Percentiles rank a stretch among this genome's conserved stretches.
Evolutionary conservation across 2,329 filamentous ascomycete genomes (phyloP).

Genomic region (Botrytis paeoniae): DNA sequence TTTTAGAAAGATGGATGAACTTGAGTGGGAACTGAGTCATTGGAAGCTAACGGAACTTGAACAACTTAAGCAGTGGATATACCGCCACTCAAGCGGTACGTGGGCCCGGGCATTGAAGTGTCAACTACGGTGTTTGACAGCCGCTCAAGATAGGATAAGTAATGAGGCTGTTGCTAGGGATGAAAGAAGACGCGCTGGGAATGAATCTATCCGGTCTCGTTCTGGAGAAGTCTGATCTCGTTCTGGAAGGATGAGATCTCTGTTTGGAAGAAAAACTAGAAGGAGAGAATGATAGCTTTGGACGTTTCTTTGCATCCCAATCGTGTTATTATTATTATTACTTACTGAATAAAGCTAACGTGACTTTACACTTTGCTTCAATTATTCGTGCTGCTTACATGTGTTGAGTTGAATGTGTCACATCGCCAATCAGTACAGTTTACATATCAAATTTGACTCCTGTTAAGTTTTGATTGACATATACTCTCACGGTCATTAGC

Average conservation of each 20-base stretch:
- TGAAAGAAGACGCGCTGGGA: too few species aligned
- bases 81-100: too few species aligned
- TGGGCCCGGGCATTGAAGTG: too few species aligned
- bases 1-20: too few species aligned
- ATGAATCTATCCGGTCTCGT: too few species aligned
- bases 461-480: fast-evolving
- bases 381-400: background rate
- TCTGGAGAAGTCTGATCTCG: background rate
- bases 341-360: background rate
- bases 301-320: background rate
- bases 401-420: background rate
- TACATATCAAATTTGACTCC: background rate
- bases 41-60: too few species aligned
- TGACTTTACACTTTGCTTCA: background rate
- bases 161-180: too few species aligned
- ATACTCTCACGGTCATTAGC: background rate
- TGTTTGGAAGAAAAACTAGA: background rate
- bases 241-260: background rate
- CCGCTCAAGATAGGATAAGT: too few species aligned
- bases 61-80: too few species aligned
- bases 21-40: too few species aligned
- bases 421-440: background rate
- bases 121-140: too few species aligned
- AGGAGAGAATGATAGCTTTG: background rate
- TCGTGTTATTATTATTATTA: background rate